Evolutionary conservation across 1,284 basidiomycete genomes (phyloP).

Genomic region (Fomitopsis palustris): DNA sequence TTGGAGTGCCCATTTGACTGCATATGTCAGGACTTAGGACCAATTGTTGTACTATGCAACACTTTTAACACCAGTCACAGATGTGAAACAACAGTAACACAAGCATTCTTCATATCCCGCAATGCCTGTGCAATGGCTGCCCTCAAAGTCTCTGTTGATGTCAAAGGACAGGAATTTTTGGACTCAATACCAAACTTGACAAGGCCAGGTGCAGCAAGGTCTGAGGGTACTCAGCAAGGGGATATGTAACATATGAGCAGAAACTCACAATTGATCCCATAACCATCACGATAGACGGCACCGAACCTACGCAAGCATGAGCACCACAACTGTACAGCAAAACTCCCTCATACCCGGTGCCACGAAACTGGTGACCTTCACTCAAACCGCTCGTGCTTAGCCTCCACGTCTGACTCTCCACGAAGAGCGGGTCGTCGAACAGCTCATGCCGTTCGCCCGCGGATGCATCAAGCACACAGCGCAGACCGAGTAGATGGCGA

Average conservation of each 20-base stretch:
- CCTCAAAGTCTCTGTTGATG: conserved; percentile 75
- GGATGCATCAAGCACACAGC: conserved; percentile 53
- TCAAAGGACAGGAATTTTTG: conserved; percentile 69
- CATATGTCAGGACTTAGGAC: no score
- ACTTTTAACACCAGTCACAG: conserved; percentile 3
- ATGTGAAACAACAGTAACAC: conserved; percentile 19
- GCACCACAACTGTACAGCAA: no score
- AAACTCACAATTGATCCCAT: conserved; percentile 90
- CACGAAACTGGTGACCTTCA: conserved; percentile 84
- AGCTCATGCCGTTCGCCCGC: conserved; percentile 44
- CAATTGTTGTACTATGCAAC: no score
- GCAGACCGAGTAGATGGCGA: conserved; percentile 87
- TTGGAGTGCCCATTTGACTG: no score
- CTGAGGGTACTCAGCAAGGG: conserved; percentile 48
- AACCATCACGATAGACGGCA: conserved; percentile 76
- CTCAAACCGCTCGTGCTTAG: conserved; percentile 90
- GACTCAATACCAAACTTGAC: conserved; percentile 97
- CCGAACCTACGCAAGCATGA: conserved; percentile 56
- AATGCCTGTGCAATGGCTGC: conserved; percentile 66
- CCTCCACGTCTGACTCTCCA: conserved; percentile 82
- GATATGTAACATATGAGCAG: no score
- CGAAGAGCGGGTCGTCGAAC: conserved; percentile 81
- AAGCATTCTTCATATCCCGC: conserved; percentile 66
- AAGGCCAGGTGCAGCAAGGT: conserved; percentile 76
- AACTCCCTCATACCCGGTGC: conserved; percentile 67